phyloP scores from a whole-genome alignment of 352 stramenopile genomes.

The Phytophthora multivora region DNA sequence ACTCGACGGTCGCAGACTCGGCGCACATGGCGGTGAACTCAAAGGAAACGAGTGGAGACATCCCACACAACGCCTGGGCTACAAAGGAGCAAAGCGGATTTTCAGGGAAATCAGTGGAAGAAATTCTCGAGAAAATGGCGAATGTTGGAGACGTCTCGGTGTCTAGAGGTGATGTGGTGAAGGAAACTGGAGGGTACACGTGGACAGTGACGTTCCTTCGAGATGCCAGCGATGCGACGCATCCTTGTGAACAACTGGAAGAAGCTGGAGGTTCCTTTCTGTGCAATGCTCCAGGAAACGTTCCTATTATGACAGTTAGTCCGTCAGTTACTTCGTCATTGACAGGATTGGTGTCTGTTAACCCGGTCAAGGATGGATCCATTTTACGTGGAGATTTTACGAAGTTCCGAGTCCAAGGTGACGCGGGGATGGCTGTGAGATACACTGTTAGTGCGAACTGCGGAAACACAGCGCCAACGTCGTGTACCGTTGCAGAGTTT shows the following conservation, averaged over 20 bases:
- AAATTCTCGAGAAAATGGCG: constrained; percentile 94
- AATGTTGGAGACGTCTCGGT: constrained; percentile 96
- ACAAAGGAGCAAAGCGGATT: constrained; percentile 88
- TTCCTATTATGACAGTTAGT: constrained; percentile 45
- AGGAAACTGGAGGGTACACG: constrained; percentile 90
- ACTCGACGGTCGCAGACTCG: constrained; percentile 57
- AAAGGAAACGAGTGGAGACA: constrained; percentile 79
- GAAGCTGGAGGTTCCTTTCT: constrained; percentile 54
- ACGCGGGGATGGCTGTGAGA: constrained; percentile 58
- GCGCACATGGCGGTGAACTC: constrained; percentile 74
- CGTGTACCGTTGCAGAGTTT: constrained; percentile 15
- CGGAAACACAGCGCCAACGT: neutral
- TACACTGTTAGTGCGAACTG: constrained; percentile 30
- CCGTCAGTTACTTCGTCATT: constrained; percentile 12
- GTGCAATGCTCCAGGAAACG: constrained; percentile 94
- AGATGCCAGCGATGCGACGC: constrained; percentile 57
- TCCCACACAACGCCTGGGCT: constrained; percentile 93
- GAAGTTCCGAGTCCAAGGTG: constrained; percentile 80
- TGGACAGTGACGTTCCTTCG: constrained; percentile 96
- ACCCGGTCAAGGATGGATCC: constrained; percentile 52
- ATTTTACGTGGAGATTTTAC: constrained; percentile 92
- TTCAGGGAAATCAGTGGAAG: constrained; percentile 93
- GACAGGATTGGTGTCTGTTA: constrained; percentile 38
- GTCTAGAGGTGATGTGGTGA: constrained; percentile 84
- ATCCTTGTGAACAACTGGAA: constrained; percentile 68